Evolutionary conservation across 805 yeast species (phyloP).

Genomic region (Wickerhamomyces silvicola): DNA sequence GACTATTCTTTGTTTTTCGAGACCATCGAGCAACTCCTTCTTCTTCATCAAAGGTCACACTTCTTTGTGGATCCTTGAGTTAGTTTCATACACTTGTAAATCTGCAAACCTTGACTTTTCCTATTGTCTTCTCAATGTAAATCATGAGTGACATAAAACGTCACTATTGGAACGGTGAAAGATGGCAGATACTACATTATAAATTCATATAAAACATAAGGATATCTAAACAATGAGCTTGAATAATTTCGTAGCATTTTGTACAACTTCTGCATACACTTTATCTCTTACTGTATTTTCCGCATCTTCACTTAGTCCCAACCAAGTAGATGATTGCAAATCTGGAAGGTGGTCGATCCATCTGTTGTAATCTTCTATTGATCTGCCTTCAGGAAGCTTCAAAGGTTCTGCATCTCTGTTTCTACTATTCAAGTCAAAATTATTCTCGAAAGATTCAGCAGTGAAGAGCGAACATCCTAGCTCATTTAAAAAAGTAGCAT

Average conservation of each 20-base stretch:
- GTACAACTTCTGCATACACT: constrained; percentile 7
- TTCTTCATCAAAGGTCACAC: too few species aligned
- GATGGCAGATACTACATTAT: too few species aligned
- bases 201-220: too few species aligned
- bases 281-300: constrained; percentile 26
- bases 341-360: constrained; percentile 56
- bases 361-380: constrained; percentile 24
- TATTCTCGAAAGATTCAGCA: constrained; percentile 31
- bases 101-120: too few species aligned
- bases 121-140: too few species aligned
- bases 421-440: constrained; percentile 34
- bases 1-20: too few species aligned
- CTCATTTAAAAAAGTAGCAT: constrained; percentile 29
- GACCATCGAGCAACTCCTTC: too few species aligned
- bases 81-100: too few species aligned
- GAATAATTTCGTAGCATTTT: constrained; percentile 3
- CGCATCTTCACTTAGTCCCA: constrained; percentile 40
- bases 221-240: constrained; percentile 1
- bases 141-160: too few species aligned
- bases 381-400: constrained; percentile 43
- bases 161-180: too few species aligned
- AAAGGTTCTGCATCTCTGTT: constrained; percentile 7
- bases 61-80: too few species aligned
- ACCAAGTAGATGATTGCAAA: constrained; percentile 46
- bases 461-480: constrained; percentile 36